Evolutionary conservation across 345 rosid species (phyloP), one percentile per base, ranked within the genome.

Genomic region (Clarkia xantiana): DNA sequence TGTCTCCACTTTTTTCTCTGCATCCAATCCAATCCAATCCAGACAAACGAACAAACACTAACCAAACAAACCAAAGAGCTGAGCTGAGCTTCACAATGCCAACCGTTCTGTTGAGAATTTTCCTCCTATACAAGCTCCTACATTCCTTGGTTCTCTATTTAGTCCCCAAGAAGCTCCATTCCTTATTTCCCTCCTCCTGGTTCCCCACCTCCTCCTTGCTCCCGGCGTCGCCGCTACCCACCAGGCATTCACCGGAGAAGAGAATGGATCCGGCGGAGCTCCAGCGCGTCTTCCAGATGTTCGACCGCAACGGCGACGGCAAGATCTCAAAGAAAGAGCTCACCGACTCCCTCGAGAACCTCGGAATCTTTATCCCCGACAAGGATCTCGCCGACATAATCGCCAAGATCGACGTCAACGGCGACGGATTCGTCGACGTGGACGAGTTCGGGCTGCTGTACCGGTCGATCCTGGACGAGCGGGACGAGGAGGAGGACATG

Each of bases 251-350:
- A 18, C 54, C 12, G 15, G 40, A 20, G 16, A 38, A 53, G 48
- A 56, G 45, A 38, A 82, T 76, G 94, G 81, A 77, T 15, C 49
- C 62, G 0, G 25, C 66, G 2, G 97, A 85, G 70, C 69, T 85
- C 14, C 60, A 67, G 36, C 68, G 77, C 2, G 80, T 89, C n/a
- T 89, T 89, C 61, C 79, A 80, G 44, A 71, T 76, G 82, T 89
- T 89, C 40, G 97, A 89, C 61, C 71, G 70, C 53, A 74, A 89
- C 12, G 88, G 88, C 2, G 94, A 89, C 51, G 95, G 95, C 0
- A 47, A 66, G 6, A 82, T 86, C 62, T 70, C 90, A 2, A 68
- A 64, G 62, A 53, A 74, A 54, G 97, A 89, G 77, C 57, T 89
- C 9, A 67, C 50, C 15, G 72, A 79, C 36, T 85, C 95, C 0